Percentiles rank a stretch among this genome's conserved stretches.
These are phyloP conservation scores for Boletus insuetus DNA, from an alignment of 768 basidiomycete species.

Conservation along the genomic window DNA sequence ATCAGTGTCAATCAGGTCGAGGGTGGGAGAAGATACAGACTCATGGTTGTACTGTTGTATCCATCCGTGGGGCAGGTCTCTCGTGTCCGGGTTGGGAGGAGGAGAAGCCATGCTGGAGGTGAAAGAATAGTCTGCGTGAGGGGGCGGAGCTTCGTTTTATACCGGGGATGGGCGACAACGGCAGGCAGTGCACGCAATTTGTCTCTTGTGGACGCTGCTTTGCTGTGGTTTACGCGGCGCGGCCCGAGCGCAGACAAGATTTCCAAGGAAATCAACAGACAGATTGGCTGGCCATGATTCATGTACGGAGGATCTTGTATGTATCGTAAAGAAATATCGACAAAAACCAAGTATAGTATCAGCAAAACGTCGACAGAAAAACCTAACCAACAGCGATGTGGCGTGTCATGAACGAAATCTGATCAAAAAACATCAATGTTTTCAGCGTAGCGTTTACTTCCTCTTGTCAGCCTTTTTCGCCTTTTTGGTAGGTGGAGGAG, in stretches of 20 bases:
- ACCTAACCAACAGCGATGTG: constrained; percentile 1
- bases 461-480: constrained; percentile 27
- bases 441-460: constrained; percentile 19
- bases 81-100: constrained; percentile 51
- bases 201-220: constrained; percentile 32
- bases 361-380: constrained; percentile 7
- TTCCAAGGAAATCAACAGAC: constrained; percentile 1
- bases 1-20: constrained; percentile 25
- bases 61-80: constrained; percentile 68
- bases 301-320: constrained; percentile 6
- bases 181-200: constrained; percentile 17
- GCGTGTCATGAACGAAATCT: constrained; percentile 1
- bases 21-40: constrained; percentile 40
- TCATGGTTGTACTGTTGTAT: constrained; percentile 62
- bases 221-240: constrained; percentile 30
- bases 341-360: constrained; percentile 27
- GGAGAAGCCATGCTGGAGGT: constrained; percentile 41
- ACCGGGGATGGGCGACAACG: neutral
- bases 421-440: neutral
- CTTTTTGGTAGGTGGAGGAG: constrained; percentile 31
- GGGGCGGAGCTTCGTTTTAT: constrained; percentile 22
- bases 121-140: constrained; percentile 22
- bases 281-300: neutral
- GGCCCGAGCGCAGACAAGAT: constrained; percentile 12
- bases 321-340: constrained; percentile 30